Evolutionary conservation across 2,329 filamentous ascomycete genomes (phyloP).

Genomic region (Fusarium pininemorale): DNA sequence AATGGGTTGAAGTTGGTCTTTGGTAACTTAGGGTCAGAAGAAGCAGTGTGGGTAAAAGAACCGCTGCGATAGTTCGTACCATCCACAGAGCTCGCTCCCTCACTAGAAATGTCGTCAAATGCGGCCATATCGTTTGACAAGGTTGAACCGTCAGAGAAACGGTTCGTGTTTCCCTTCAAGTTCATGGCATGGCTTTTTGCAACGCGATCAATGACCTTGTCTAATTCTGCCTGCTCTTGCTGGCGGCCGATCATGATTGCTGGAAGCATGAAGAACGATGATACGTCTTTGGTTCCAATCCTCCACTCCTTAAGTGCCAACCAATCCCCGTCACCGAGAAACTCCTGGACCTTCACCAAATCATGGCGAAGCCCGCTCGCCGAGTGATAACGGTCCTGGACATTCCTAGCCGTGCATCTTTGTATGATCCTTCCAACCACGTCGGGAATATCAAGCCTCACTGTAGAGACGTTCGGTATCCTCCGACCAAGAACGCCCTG

Average conservation of each 20-base stretch:
- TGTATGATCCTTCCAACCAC: constrained; percentile 84
- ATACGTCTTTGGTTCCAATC: constrained; percentile 86
- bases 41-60: constrained; percentile 58
- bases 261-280: constrained; percentile 90
- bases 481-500: constrained; percentile 85
- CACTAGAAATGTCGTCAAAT: constrained; percentile 65
- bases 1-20: constrained; percentile 55
- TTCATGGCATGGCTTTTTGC: constrained; percentile 69
- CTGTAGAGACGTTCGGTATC: constrained; percentile 78
- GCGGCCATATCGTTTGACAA: constrained; percentile 62
- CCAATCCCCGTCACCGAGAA: constrained; percentile 79
- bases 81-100: constrained; percentile 67
- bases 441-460: constrained; percentile 85
- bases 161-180: constrained; percentile 53
- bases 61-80: constrained; percentile 59
- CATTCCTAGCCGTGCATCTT: constrained; percentile 90
- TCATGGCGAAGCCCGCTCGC: constrained; percentile 87
- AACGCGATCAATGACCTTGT: constrained; percentile 80
- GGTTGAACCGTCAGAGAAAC: constrained; percentile 63
- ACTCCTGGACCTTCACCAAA: constrained; percentile 75
- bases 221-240: constrained; percentile 74
- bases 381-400: constrained; percentile 89
- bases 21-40: constrained; percentile 52
- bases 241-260: constrained; percentile 82
- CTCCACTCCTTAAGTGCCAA: constrained; percentile 76